phyloP scores from a whole-genome alignment of 345 rosid species.

The Atalantia buxifolia region DNA sequence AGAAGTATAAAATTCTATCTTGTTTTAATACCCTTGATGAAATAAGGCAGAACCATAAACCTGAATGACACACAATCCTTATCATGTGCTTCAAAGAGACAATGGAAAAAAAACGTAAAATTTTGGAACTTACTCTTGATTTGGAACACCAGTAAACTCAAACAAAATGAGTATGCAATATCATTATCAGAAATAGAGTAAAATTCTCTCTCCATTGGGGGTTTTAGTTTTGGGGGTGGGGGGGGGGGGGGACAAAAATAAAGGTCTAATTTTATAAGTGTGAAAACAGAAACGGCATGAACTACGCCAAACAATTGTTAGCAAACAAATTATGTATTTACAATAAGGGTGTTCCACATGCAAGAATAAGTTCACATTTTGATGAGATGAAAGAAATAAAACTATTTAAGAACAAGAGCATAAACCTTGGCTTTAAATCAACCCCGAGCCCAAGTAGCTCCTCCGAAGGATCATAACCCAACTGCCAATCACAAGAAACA shows the following conservation, averaged over 20 bases:
- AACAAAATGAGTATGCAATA: neutral
- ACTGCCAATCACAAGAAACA: constrained; percentile 27
- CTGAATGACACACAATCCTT: neutral
- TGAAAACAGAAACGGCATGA: neutral
- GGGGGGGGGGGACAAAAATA: neutral
- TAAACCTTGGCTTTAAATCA: constrained; percentile 57
- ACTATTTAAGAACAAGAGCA: neutral
- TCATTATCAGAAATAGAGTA: neutral
- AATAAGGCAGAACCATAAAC: neutral
- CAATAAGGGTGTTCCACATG: neutral
- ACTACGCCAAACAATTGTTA: neutral
- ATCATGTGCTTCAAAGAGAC: neutral
- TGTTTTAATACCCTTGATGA: neutral
- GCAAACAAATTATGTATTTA: neutral
- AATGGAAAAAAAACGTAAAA: neutral
- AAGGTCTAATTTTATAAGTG: neutral
- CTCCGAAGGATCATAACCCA: constrained; percentile 84
- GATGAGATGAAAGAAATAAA: neutral
- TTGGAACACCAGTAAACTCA: neutral
- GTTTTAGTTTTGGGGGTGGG: too few species aligned
- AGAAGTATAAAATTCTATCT: too few species aligned
- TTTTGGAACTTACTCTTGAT: neutral
- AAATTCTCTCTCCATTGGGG: neutral
- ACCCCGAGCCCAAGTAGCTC: constrained; percentile 63
- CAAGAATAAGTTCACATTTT: neutral